A percentile compares a stretch with the other conserved stretches of the same genome.
Evolutionary conservation across 2,329 filamentous ascomycete genomes (phyloP).

Genomic region (Stenocarpella maydis): DNA sequence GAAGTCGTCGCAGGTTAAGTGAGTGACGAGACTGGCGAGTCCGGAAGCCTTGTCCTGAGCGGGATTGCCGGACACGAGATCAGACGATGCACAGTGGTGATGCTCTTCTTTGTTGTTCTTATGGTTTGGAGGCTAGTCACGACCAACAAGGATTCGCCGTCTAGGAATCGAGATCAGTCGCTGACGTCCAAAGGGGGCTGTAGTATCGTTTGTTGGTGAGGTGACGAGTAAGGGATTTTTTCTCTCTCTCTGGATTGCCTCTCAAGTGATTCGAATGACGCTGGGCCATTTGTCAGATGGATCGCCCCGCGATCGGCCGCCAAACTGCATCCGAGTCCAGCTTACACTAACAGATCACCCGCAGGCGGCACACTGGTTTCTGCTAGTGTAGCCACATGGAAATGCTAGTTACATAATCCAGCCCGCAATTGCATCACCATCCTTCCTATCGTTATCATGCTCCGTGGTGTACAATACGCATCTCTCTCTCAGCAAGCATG

Average conservation of each 20-base stretch:
- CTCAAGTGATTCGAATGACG: neutral
- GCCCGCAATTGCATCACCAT: constrained; percentile 11
- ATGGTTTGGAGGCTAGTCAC: neutral
- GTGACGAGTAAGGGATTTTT: neutral
- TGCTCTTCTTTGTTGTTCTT: neutral
- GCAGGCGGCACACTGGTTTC: neutral
- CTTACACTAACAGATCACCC: neutral
- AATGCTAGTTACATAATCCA: neutral
- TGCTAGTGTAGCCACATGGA: constrained; percentile 1
- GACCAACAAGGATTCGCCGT: neutral
- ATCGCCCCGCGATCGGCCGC: constrained; percentile 21
- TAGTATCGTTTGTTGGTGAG: neutral
- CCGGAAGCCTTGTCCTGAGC: constrained; percentile 17
- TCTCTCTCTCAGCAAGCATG: neutral
- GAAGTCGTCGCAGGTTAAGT: constrained; percentile 31
- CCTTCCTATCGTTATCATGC: neutral
- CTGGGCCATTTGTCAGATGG: neutral
- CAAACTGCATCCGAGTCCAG: neutral
- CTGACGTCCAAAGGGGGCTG: neutral
- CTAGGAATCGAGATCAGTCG: neutral
- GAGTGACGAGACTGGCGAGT: constrained; percentile 24
- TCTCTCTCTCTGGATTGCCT: constrained; percentile 5
- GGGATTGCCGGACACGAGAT: constrained; percentile 16
- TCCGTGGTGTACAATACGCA: too few species aligned
- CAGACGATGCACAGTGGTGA: neutral